These are phyloP conservation scores for Cylindrodendrum hubeiense DNA, from an alignment of 2,329 filamentous ascomycete genomes.

Conservation along the genomic window DNA sequence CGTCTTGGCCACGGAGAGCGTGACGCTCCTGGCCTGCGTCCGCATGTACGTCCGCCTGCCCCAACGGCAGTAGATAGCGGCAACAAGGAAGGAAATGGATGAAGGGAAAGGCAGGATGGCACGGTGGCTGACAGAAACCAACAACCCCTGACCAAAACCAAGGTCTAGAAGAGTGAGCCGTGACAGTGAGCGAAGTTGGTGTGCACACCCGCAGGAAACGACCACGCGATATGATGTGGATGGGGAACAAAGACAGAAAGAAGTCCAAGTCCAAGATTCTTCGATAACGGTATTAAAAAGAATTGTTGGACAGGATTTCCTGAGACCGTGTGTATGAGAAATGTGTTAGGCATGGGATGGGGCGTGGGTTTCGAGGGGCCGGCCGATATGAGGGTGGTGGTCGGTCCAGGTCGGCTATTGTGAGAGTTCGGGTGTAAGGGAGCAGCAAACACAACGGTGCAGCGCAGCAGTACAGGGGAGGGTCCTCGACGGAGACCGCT, in stretches of 20 bases:
- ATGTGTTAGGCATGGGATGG: neutral
- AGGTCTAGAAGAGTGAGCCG: neutral
- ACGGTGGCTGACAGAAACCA: conserved; percentile 8
- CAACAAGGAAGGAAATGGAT: neutral
- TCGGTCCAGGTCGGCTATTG: conserved; percentile 45
- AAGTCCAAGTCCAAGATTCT: neutral
- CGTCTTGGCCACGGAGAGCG: neutral
- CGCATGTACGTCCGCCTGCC: neutral
- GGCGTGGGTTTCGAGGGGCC: conserved; percentile 10
- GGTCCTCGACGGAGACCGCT: neutral
- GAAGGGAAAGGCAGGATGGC: conserved; percentile 8
- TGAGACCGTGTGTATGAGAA: neutral
- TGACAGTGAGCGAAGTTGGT: neutral
- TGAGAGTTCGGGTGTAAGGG: conserved; percentile 39
- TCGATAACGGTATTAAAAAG: neutral
- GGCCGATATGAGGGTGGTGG: conserved; percentile 30
- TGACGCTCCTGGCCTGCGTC: neutral
- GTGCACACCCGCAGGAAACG: conserved; percentile 18
- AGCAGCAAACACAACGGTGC: neutral
- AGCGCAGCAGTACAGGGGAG: neutral
- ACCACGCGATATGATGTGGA: neutral
- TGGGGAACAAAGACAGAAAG: neutral
- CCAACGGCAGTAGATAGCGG: conserved; percentile 10
- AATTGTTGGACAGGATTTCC: neutral
- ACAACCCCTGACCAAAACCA: conserved; percentile 9